phyloP scores from a whole-genome alignment of 176 grass and related monocot species.

The Tillandsia leiboldiana region DNA sequence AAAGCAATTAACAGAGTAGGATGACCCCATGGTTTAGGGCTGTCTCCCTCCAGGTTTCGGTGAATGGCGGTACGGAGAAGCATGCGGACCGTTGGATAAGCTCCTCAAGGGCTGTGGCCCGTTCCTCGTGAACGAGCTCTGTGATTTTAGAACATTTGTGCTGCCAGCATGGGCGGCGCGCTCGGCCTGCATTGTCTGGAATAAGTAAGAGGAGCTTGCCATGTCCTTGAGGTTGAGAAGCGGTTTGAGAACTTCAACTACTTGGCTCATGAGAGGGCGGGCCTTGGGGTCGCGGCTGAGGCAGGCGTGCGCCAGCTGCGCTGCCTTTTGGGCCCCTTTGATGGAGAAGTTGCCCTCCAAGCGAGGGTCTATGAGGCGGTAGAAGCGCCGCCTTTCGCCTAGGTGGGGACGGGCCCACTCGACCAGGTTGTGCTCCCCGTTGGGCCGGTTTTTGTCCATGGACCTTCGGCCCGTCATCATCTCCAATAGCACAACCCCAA shows the following conservation, averaged over 20 bases:
- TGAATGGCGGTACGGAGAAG: slow-evolving; percentile 67
- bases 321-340: slow-evolving; percentile 66
- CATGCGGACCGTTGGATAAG: slow-evolving; percentile 64
- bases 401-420: slow-evolving; percentile 69
- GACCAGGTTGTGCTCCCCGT: slow-evolving; percentile 89
- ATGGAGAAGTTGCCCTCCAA: slow-evolving; percentile 74
- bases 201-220: slow-evolving; percentile 67
- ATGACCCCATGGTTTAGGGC: background rate
- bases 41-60: slow-evolving; percentile 55
- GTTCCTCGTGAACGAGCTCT: slow-evolving; percentile 46
- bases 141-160: slow-evolving; percentile 57
- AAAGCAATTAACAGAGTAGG: background rate
- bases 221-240: slow-evolving; percentile 85
- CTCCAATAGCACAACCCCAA: slow-evolving; percentile 65
- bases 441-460: slow-evolving; percentile 84
- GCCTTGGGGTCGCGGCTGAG: slow-evolving; percentile 64
- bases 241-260: slow-evolving; percentile 87
- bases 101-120: slow-evolving; percentile 73
- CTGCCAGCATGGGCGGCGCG: slow-evolving; percentile 49
- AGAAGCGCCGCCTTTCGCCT: slow-evolving; percentile 67
- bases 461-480: slow-evolving; percentile 82
- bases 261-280: slow-evolving; percentile 75
- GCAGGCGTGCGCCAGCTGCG: slow-evolving; percentile 51
- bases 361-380: slow-evolving; percentile 58
- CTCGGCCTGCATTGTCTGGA: slow-evolving; percentile 83